These are phyloP conservation scores for Alternaria solani DNA, from an alignment of 2,329 filamentous ascomycete genomes.

Conservation along the genomic window DNA sequence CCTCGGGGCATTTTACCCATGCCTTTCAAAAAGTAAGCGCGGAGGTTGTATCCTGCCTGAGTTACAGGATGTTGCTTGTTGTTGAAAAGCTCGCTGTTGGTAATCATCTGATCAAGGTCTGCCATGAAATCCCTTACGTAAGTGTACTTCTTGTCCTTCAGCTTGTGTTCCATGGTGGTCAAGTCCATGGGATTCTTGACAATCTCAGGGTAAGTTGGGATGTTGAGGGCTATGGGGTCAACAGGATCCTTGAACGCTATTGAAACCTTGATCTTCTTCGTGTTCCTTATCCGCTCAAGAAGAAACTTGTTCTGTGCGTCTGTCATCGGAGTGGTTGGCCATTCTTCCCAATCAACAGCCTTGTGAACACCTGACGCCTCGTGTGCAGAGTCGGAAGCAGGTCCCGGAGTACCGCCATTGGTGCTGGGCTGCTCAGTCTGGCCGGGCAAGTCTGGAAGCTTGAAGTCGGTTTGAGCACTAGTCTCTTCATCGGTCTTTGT, in stretches of 20 bases:
- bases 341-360: constrained; percentile 45
- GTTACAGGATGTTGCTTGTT: constrained; percentile 79
- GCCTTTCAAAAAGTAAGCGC: constrained; percentile 66
- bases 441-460: constrained; percentile 54
- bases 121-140: constrained; percentile 75
- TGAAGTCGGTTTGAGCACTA: constrained; percentile 51
- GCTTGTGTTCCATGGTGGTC: constrained; percentile 78
- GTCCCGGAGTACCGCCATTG: constrained; percentile 25
- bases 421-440: constrained; percentile 42
- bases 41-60: constrained; percentile 68
- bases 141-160: constrained; percentile 74
- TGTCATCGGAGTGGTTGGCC: constrained; percentile 55
- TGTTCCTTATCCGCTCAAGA: constrained; percentile 71
- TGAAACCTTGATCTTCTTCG: constrained; percentile 88
- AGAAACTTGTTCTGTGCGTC: constrained; percentile 68
- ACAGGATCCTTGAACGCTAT: constrained; percentile 80
- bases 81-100: constrained; percentile 85
- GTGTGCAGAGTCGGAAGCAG: constrained; percentile 41
- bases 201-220: constrained; percentile 76
- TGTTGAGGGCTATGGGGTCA: constrained; percentile 73
- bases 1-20: constrained; percentile 67
- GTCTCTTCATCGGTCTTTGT: constrained; percentile 70
- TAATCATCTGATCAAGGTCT: constrained; percentile 79
- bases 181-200: constrained; percentile 87
- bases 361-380: constrained; percentile 42